Percentiles rank a stretch among this genome's conserved stretches.
Conservation (phyloP, 495 filamentous ascomycete species). For the Talaromyces wortmannii region DNA sequence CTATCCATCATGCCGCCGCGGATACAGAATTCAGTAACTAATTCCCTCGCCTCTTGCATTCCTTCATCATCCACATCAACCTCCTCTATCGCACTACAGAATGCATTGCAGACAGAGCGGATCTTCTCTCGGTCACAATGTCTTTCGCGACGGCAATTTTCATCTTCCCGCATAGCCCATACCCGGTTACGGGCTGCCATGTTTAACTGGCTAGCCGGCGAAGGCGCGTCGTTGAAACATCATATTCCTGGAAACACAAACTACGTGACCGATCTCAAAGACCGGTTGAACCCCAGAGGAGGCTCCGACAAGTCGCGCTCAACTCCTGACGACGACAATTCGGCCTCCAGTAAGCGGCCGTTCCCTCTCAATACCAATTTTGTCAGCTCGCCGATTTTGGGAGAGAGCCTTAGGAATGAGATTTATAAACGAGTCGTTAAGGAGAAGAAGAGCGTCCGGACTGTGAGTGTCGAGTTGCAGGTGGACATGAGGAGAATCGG, state of each 20-base stretch:
- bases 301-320: too few relatives aligned
- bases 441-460: conserved; percentile 61
- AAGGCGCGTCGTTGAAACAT: conserved; percentile 47
- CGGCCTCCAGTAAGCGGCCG: conserved; percentile 26
- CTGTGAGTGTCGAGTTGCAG: conserved; percentile 67
- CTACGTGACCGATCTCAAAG: conserved; percentile 45
- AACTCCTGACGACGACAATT: too few relatives aligned
- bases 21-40: conserved; percentile 31
- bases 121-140: not conserved
- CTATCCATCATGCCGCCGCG: conserved; percentile 33
- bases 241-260: conserved; percentile 56
- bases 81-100: not conserved
- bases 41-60: conserved; percentile 30
- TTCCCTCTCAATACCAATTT: conserved; percentile 77
- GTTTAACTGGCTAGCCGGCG: conserved; percentile 59
- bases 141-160: conserved; percentile 35
- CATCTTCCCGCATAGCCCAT: conserved; percentile 31
- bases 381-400: conserved; percentile 64
- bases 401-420: conserved; percentile 64
- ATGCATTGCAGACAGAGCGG: not conserved
- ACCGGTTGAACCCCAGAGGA: too few relatives aligned
- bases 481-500: conserved; percentile 85
- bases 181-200: conserved; percentile 50
- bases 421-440: conserved; percentile 64
- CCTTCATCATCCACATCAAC: conserved; percentile 15